Conservation (phyloP, 78 protist species). For the Chrysochromulina parva region DNA sequence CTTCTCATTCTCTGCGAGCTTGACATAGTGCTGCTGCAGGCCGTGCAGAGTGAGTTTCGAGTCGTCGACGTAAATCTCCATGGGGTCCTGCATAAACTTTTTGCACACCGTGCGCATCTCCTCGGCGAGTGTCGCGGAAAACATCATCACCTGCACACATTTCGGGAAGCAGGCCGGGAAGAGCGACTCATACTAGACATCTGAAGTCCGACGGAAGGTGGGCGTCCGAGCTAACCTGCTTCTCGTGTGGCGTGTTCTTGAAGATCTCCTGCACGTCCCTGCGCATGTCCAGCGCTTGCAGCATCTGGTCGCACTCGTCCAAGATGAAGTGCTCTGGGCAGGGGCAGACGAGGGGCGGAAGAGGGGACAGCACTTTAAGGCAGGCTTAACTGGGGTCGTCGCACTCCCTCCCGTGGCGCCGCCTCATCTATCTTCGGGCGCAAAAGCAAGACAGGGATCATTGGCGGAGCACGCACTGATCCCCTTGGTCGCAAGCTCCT, state of each 20-base stretch:
- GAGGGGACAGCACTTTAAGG: no score
- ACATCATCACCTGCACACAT: slow-evolving; percentile 90
- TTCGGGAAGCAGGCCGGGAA: no score
- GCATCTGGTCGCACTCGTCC: slow-evolving; percentile 97
- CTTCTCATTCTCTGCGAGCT: slow-evolving; percentile 90
- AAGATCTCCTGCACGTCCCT: slow-evolving; percentile 94
- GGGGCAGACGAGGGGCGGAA: no score
- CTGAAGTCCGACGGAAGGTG: no score
- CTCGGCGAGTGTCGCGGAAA: slow-evolving; percentile 97
- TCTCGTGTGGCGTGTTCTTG: slow-evolving; percentile 81
- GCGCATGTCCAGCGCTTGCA: slow-evolving; percentile 93
- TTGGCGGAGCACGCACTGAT: slow-evolving; percentile 43
- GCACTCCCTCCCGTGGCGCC: no score
- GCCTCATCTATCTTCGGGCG: no score
- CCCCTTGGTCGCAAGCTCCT: slow-evolving; percentile 59
- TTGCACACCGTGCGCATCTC: slow-evolving; percentile 80
- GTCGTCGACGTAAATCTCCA: slow-evolving; percentile 91
- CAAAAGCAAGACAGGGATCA: no score
- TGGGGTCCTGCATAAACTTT: slow-evolving; percentile 93
- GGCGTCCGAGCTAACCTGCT: slow-evolving; percentile 74
- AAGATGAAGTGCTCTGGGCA: slow-evolving; percentile 85
- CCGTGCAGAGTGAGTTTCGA: slow-evolving; percentile 97
- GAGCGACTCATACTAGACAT: no score
- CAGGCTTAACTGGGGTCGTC: no score
- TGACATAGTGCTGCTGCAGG: slow-evolving; percentile 93